Percentiles rank a stretch among this genome's conserved stretches.
Evolutionary conservation across 768 basidiomycete genomes (phyloP).

Genomic region (Piloderma croceum): DNA sequence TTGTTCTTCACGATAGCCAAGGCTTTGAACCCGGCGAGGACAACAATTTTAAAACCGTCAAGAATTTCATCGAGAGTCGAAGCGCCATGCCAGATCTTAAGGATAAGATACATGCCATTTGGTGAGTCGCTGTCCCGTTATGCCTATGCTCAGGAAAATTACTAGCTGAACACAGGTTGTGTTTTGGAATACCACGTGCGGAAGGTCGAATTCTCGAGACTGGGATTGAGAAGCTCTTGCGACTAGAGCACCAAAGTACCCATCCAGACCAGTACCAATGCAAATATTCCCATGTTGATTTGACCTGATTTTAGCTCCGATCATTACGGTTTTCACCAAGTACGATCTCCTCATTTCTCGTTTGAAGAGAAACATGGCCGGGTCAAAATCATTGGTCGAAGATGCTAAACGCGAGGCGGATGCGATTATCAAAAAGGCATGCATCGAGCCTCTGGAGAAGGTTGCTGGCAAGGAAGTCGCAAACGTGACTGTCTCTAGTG

Average conservation of each 20-base stretch:
- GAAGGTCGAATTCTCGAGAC: constrained; percentile 1
- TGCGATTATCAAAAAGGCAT: not conserved
- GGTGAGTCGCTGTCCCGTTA: constrained; percentile 3
- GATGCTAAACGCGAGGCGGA: not conserved
- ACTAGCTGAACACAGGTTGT: constrained; percentile 10
- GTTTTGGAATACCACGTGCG: constrained; percentile 7
- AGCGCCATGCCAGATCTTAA: not conserved
- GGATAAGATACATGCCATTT: constrained; percentile 12
- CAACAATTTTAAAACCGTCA: constrained; percentile 4
- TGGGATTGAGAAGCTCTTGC: constrained; percentile 2
- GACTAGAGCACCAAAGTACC: not conserved
- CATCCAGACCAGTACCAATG: not conserved
- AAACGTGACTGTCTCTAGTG: constrained; percentile 4
- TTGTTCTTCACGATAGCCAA: constrained; percentile 11
- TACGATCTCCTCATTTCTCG: constrained; percentile 8
- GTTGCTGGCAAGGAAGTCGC: not conserved
- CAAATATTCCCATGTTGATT: not conserved
- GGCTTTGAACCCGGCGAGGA: constrained; percentile 14
- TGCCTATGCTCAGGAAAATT: not conserved
- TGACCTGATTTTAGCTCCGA: constrained; percentile 2
- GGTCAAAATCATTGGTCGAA: not conserved
- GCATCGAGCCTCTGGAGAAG: not conserved
- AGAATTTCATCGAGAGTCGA: constrained; percentile 8
- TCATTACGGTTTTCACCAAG: constrained; percentile 14
- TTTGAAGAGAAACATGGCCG: not conserved